These are phyloP conservation scores for Lepidium sativum DNA, from an alignment of 345 rosid genomes.

Conservation along the genomic window DNA sequence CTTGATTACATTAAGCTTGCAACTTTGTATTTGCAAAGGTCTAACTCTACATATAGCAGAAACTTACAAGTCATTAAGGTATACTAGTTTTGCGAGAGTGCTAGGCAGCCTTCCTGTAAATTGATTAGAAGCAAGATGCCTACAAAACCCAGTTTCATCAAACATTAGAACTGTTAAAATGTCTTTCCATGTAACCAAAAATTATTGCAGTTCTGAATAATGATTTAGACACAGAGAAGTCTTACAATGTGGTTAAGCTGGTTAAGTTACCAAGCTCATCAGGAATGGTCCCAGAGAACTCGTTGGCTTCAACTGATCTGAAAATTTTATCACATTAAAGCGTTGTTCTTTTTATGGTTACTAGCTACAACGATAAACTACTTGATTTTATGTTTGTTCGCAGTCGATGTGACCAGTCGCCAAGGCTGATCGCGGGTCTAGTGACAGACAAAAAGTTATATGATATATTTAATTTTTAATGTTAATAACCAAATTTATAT, in stretches of 20 bases:
- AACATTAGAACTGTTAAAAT: not conserved
- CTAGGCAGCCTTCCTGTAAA: constrained; percentile 31
- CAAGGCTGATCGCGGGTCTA: no score
- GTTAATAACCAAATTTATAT: no score
- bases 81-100: constrained; percentile 26
- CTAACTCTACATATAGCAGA: not conserved
- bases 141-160: not conserved
- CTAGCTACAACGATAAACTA: no score
- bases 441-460: no score
- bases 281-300: constrained; percentile 43
- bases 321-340: not conserved
- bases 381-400: no score
- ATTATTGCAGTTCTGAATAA: not conserved
- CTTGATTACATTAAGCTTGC: no score
- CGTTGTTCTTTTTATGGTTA: no score
- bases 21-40: no score
- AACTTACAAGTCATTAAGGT: constrained; percentile 15
- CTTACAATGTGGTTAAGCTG: constrained; percentile 38
- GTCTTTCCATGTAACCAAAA: not conserved
- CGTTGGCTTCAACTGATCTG: constrained; percentile 50
- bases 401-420: no score
- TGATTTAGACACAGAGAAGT: not conserved
- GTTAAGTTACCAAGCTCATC: constrained; percentile 39
- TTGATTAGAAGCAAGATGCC: constrained; percentile 34
- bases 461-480: no score